A percentile compares a stretch with the other conserved stretches of the same genome.
phyloP scores from a whole-genome alignment of 2,329 filamentous ascomycete genomes.

The Chrysoporthe puriensis region DNA sequence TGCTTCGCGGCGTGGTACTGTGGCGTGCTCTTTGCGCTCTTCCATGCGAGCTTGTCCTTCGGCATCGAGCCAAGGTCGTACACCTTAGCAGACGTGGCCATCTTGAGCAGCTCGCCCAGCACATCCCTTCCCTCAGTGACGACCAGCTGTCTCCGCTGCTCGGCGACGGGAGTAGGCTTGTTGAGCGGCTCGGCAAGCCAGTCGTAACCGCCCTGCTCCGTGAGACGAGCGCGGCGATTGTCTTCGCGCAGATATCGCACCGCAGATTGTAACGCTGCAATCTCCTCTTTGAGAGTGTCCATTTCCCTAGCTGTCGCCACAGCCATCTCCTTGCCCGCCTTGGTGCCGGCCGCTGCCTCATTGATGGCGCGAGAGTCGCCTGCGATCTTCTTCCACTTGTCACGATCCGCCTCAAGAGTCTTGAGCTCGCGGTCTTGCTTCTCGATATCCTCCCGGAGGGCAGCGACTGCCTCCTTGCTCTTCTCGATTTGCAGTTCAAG shows the following conservation, averaged over 20 bases:
- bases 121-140: constrained; percentile 66
- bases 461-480: constrained; percentile 52
- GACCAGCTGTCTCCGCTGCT: constrained; percentile 56
- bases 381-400: constrained; percentile 73
- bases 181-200: constrained; percentile 68
- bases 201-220: constrained; percentile 58
- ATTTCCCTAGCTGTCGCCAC: constrained; percentile 74
- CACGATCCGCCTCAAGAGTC: constrained; percentile 65
- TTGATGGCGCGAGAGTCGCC: constrained; percentile 62
- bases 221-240: constrained; percentile 63
- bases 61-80: constrained; percentile 63
- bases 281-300: constrained; percentile 71
- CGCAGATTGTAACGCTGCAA: constrained; percentile 65
- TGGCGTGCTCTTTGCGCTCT: constrained; percentile 64
- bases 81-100: constrained; percentile 59
- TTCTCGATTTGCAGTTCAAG: constrained; percentile 64
- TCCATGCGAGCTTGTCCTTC: constrained; percentile 67
- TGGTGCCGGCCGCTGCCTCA: constrained; percentile 49
- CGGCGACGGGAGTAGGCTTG: constrained; percentile 47
- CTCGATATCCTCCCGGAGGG: constrained; percentile 66
- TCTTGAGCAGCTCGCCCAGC: constrained; percentile 65
- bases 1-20: constrained; percentile 69
- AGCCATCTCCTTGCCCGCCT: constrained; percentile 66
- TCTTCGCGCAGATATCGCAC: constrained; percentile 71
- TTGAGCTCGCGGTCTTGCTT: constrained; percentile 70